phyloP scores from a whole-genome alignment of 2,329 filamentous ascomycete genomes.

The Colletotrichum australisinense region DNA sequence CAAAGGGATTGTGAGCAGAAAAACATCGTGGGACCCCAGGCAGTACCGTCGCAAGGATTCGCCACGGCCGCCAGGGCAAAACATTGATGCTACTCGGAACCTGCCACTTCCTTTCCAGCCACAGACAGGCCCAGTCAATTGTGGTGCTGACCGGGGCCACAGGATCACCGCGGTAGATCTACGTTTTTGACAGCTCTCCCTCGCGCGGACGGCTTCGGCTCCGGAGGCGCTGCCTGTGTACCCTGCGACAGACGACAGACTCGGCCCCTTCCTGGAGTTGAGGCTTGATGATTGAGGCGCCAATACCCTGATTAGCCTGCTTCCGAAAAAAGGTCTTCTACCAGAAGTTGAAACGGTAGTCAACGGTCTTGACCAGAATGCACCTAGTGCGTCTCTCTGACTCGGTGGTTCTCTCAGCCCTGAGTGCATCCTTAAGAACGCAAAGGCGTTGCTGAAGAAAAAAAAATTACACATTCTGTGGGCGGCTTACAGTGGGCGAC shows the following conservation, averaged over 20 bases:
- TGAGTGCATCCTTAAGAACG: conserved; percentile 2
- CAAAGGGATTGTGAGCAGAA: conserved; percentile 26
- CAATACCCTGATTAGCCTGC: conserved; percentile 10
- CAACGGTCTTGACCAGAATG: conserved; percentile 11
- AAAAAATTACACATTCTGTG: background rate
- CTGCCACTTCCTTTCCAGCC: conserved; percentile 33
- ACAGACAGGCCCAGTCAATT: conserved; percentile 31
- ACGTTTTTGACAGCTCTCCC: conserved; percentile 34
- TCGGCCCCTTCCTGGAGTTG: conserved; percentile 30
- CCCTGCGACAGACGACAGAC: conserved; percentile 19
- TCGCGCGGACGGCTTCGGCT: conserved; percentile 33
- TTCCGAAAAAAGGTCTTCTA: conserved; percentile 26
- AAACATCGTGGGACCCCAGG: conserved; percentile 20
- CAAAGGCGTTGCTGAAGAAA: background rate
- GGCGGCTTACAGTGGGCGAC: conserved; percentile 8
- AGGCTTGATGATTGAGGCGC: conserved; percentile 24
- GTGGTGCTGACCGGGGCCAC: conserved; percentile 28
- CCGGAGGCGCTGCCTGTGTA: conserved; percentile 21
- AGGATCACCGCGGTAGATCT: conserved; percentile 35
- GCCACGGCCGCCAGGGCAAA: conserved; percentile 34
- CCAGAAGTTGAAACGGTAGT: conserved; percentile 34
- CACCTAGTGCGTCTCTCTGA: conserved; percentile 20
- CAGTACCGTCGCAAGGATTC: conserved; percentile 21
- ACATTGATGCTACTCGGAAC: conserved; percentile 36
- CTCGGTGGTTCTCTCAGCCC: conserved; percentile 15